Percentiles rank a stretch among this genome's conserved stretches.
Conservation (phyloP, 208 protist species). For the Crithidia thermophila region DNA sequence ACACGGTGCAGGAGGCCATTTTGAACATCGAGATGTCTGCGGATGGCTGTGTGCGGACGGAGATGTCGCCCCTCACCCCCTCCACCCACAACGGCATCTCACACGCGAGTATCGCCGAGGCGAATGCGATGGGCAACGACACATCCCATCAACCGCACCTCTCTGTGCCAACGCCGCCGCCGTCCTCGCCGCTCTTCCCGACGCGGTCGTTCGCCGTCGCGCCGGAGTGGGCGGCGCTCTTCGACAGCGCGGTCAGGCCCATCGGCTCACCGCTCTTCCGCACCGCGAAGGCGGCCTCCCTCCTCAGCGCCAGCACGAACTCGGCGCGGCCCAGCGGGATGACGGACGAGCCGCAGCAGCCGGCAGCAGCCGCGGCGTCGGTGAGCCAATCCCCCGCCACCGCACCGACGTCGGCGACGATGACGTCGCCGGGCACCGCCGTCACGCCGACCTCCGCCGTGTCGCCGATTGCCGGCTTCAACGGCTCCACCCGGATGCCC, state of each 20-base stretch:
- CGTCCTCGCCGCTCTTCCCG: background rate
- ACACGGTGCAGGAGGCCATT: constrained; percentile 82
- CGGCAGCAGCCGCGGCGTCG: background rate
- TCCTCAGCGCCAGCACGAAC: background rate
- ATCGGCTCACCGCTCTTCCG: constrained; percentile 33
- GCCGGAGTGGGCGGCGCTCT: constrained; percentile 39
- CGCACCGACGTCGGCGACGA: constrained; percentile 2
- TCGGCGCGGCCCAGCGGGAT: background rate
- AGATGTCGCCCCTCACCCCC: background rate
- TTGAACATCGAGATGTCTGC: constrained; percentile 64
- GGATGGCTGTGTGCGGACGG: constrained; percentile 7
- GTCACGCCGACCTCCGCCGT: constrained; percentile 18
- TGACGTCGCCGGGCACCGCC: background rate
- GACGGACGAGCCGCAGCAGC: background rate
- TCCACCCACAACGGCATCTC: background rate
- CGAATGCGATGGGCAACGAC: too few species aligned
- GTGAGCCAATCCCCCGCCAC: background rate
- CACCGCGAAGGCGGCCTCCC: constrained; percentile 9
- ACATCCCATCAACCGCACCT: too few species aligned
- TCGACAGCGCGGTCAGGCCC: constrained; percentile 25
- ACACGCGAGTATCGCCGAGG: background rate
- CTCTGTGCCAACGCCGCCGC: background rate
- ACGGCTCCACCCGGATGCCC: background rate
- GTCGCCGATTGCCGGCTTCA: constrained; percentile 4
- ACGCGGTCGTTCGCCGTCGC: constrained; percentile 2